phyloP scores from a whole-genome alignment of 1,139 yeast species.

The Candida tropicalis region DNA sequence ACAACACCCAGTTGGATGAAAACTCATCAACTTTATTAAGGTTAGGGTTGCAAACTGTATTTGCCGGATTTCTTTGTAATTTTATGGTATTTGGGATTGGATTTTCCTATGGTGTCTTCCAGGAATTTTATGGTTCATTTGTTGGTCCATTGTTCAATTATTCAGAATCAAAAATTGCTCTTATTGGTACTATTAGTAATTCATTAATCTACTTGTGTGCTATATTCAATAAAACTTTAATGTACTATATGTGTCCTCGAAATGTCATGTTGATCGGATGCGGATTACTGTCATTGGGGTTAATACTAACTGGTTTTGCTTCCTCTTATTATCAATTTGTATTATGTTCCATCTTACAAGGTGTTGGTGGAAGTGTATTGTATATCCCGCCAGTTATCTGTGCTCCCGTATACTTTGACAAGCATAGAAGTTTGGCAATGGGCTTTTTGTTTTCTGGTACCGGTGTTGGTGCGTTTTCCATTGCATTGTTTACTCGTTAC shows the following conservation, averaged over 20 bases:
- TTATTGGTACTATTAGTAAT: conserved; percentile 32
- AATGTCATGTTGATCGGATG: conserved; percentile 29
- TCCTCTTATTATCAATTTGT: conserved; percentile 30
- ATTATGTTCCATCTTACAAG: conserved; percentile 31
- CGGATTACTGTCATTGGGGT: conserved; percentile 28
- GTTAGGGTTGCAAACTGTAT: conserved; percentile 15
- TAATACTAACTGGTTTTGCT: conserved; percentile 28
- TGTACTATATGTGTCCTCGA: conserved; percentile 22
- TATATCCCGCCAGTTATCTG: conserved; percentile 45
- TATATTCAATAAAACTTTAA: conserved; percentile 25
- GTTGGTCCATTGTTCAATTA: conserved; percentile 28
- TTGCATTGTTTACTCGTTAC: conserved; percentile 36
- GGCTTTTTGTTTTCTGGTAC: conserved; percentile 46
- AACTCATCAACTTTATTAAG: conserved; percentile 5
- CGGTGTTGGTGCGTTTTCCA: conserved; percentile 43
- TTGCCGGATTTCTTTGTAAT: conserved; percentile 34
- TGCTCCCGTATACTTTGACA: conserved; percentile 40
- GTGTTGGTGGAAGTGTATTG: conserved; percentile 38
- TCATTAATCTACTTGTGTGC: conserved; percentile 31
- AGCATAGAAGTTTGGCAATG: conserved; percentile 43
- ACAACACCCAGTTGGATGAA: neutral
- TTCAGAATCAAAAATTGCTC: conserved; percentile 29
- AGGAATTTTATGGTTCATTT: conserved; percentile 31
- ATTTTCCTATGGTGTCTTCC: conserved; percentile 39
- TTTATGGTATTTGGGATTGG: conserved; percentile 37